phyloP scores from a whole-genome alignment of 495 filamentous ascomycete species.

The Tetracladium setigerum region DNA sequence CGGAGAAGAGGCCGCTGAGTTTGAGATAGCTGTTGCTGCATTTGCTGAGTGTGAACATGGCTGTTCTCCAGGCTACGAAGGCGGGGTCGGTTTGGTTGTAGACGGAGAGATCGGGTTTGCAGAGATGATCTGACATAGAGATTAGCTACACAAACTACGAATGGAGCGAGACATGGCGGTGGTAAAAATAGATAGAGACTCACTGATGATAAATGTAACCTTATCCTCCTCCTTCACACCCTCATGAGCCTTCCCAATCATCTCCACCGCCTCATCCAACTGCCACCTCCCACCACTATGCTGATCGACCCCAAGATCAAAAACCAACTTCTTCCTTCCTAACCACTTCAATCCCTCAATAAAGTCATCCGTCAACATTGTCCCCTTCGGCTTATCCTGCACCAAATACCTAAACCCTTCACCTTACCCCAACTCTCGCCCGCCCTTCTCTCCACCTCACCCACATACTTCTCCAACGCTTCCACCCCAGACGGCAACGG shows the following conservation, averaged over 20 bases:
- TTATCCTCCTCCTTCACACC: constrained; percentile 49
- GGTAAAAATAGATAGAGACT: constrained; percentile 24
- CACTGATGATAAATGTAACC: constrained; percentile 63
- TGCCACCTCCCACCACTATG: constrained; percentile 60
- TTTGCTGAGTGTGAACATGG: constrained; percentile 50
- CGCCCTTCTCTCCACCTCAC: constrained; percentile 39
- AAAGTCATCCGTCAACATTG: constrained; percentile 52
- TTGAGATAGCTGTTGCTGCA: constrained; percentile 70
- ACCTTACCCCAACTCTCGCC: constrained; percentile 37
- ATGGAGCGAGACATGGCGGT: not conserved
- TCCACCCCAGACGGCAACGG: constrained; percentile 56
- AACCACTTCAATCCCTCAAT: constrained; percentile 63
- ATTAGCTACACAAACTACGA: constrained; percentile 4
- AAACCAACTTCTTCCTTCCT: constrained; percentile 52
- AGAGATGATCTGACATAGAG: constrained; percentile 54
- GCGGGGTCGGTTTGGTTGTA: constrained; percentile 41
- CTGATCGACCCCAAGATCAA: constrained; percentile 79
- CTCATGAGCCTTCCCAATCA: constrained; percentile 58
- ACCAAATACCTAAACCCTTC: constrained; percentile 70
- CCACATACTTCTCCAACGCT: constrained; percentile 42
- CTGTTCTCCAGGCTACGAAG: constrained; percentile 47
- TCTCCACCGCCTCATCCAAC: constrained; percentile 61
- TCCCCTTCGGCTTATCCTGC: constrained; percentile 62
- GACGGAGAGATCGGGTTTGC: constrained; percentile 69
- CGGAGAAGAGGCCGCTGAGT: constrained; percentile 74